Evolutionary conservation across 345 rosid species (phyloP).

Genomic region (Arabis hirsuta): DNA sequence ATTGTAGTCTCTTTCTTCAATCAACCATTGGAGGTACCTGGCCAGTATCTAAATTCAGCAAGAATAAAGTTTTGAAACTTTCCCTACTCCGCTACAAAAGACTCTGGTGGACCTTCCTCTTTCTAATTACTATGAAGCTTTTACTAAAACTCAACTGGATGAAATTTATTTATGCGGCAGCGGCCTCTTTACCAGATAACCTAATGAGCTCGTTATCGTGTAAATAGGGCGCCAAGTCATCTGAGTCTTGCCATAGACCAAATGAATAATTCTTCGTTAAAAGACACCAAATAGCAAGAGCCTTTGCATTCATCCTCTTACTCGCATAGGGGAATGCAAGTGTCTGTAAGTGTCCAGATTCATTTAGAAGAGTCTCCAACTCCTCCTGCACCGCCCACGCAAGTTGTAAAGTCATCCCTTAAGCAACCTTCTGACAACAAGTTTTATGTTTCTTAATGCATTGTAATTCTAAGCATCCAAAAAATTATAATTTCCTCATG

Average conservation of each 20-base stretch:
- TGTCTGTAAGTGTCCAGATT: conserved; percentile 86
- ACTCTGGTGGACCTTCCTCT: conserved; percentile 27
- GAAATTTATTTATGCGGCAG: conserved; percentile 49
- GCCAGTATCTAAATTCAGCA: conserved; percentile 12
- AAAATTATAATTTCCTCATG: conserved; percentile 24
- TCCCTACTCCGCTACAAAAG: conserved; percentile 9
- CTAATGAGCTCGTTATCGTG: conserved; percentile 48
- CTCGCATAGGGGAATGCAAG: conserved; percentile 94
- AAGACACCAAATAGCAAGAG: conserved; percentile 89
- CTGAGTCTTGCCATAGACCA: conserved; percentile 84
- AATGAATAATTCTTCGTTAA: conserved; percentile 91
- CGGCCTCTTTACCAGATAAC: conserved; percentile 69
- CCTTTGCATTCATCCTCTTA: conserved; percentile 93
- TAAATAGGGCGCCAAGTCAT: conserved; percentile 50
- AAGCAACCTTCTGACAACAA: conserved; percentile 69
- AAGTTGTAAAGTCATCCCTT: conserved; percentile 80
- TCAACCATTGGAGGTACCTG: conserved; percentile 98
- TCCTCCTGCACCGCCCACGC: conserved; percentile 95
- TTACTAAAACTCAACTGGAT: not conserved
- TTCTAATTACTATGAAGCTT: conserved; percentile 18
- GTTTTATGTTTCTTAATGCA: conserved; percentile 64
- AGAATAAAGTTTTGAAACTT: not conserved
- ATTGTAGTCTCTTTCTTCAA: conserved; percentile 84
- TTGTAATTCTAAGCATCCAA: conserved; percentile 68
- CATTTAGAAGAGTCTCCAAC: conserved; percentile 86